A percentile compares a stretch with the other conserved stretches of the same genome.
Evolutionary conservation across 2,329 filamentous ascomycete genomes (phyloP).

Genomic region (Pseudogymnoascus sp.): DNA sequence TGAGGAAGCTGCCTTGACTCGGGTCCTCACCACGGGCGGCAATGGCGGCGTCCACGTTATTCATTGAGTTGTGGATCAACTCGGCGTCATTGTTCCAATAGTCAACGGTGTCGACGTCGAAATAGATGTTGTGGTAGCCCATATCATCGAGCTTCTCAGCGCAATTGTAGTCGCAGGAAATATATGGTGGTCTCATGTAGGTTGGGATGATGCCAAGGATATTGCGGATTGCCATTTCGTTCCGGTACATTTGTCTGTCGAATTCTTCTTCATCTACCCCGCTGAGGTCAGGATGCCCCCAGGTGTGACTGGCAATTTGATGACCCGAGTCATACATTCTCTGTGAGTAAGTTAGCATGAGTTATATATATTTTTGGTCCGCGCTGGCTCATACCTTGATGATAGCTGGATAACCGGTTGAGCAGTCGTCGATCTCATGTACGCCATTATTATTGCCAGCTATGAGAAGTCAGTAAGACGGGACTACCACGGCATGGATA

Average conservation of each 20-base stretch:
- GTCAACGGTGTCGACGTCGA: conserved; percentile 44
- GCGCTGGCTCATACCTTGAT: conserved; percentile 36
- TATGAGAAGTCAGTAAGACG: conserved; percentile 5
- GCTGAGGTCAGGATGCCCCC: conserved; percentile 46
- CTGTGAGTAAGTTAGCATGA: conserved; percentile 14
- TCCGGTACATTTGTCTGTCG: conserved; percentile 45
- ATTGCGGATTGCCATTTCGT: conserved; percentile 50
- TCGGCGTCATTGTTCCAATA: conserved; percentile 40
- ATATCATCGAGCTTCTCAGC: conserved; percentile 34
- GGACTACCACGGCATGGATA: neutral
- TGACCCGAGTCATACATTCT: conserved; percentile 39
- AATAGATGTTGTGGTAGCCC: conserved; percentile 45
- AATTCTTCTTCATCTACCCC: conserved; percentile 38
- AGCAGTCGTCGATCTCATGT: conserved; percentile 48
- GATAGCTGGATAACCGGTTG: conserved; percentile 39
- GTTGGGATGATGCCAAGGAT: conserved; percentile 50
- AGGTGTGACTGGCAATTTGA: conserved; percentile 55
- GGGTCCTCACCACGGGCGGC: conserved; percentile 15
- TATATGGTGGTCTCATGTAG: conserved; percentile 45
- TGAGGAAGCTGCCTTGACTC: conserved; percentile 35
- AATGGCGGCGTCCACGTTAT: conserved; percentile 31
- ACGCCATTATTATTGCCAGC: conserved; percentile 50
- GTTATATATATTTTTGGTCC: neutral
- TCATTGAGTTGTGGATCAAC: conserved; percentile 42
- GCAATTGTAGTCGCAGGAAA: conserved; percentile 37